Base-by-base conservation (phyloP, 805 yeast species). In the Candida michaelii region DNA sequence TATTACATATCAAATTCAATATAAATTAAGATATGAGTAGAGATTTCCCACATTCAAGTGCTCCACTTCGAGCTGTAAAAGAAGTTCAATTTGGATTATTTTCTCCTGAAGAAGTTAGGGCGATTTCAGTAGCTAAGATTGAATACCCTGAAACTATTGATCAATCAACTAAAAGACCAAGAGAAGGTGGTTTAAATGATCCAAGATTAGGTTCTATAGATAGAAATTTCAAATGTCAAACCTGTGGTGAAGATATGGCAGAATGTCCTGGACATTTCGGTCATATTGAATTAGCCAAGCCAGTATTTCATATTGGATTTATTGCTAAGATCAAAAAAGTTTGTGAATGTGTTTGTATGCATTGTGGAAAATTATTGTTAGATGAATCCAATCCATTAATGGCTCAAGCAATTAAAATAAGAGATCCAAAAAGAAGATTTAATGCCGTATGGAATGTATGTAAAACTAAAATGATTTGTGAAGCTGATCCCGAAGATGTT, bases 61-160 rank as follows among this genome's bases (percentile, higher is more conserved):
- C 99, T 48, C 99, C 99, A 43, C 80, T 93, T 66, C 89, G 98
- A 66, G 83, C 97, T 40, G 90, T 93, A 49, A 91, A 90, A 71
- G 99, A 93, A 77, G 97, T 90, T 62, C 99, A 93, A 74, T 95
- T 93, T 74, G 99, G 99, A 49, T 82, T 93, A 57, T 80, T 93
- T 50, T 89, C 98, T 23, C 99, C 99, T 19, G 99, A 93, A 72
- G 99, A 93, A 74, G 64, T 65, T 27, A 85, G 97, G 66, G 97
- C 98, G 38, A 90, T 93, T 53, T 88, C 97, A 48, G 99, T 95
- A 46, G 98, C 97, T 32, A 93, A 93, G 62, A 89, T 93, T 59
- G 97, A 91, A 66, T 93, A 86, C 59, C 99, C 99, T 16, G 99
- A 93, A 69, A 93, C 97, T n/a, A 93, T 93, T 96, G 99, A 93